phyloP scores from a whole-genome alignment of 345 rosid species.

The Pseudoturritis turrita region DNA sequence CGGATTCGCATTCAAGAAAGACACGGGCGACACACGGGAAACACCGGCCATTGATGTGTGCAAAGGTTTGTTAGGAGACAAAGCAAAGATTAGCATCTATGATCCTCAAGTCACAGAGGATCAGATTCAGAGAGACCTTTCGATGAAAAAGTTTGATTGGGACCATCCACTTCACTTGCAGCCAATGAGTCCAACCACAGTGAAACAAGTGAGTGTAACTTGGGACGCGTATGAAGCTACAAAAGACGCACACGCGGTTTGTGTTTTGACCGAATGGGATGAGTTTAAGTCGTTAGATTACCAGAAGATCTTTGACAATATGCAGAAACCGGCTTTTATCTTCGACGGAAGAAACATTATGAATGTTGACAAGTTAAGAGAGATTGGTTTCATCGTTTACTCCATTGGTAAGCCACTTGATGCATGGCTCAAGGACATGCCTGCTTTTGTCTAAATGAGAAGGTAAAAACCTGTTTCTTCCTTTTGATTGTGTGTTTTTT shows the following conservation, averaged over 20 bases:
- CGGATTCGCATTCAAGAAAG: slow-evolving; percentile 92
- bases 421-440: slow-evolving; percentile 38
- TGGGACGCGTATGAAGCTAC: slow-evolving; percentile 90
- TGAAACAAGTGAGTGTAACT: slow-evolving; percentile 68
- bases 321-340: slow-evolving; percentile 92
- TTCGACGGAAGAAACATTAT: slow-evolving; percentile 80
- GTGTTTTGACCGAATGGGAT: slow-evolving; percentile 90
- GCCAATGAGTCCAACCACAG: slow-evolving; percentile 80
- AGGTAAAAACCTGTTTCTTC: neutral
- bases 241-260: slow-evolving; percentile 75
- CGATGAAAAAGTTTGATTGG: slow-evolving; percentile 93
- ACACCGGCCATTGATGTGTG: slow-evolving; percentile 94
- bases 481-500: neutral
- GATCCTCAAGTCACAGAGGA: slow-evolving; percentile 89
- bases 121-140: slow-evolving; percentile 86
- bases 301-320: slow-evolving; percentile 71
- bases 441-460: slow-evolving; percentile 26
- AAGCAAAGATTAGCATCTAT: slow-evolving; percentile 70
- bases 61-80: slow-evolving; percentile 90
- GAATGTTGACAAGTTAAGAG: slow-evolving; percentile 56
- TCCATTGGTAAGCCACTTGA: slow-evolving; percentile 38
- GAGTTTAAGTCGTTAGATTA: slow-evolving; percentile 81
- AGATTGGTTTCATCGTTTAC: slow-evolving; percentile 91
- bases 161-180: slow-evolving; percentile 92
- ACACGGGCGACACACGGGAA: slow-evolving; percentile 88